Evolutionary conservation across 164 flowering plant genomes (phyloP).

Genomic region (Aristolochia californica): DNA sequence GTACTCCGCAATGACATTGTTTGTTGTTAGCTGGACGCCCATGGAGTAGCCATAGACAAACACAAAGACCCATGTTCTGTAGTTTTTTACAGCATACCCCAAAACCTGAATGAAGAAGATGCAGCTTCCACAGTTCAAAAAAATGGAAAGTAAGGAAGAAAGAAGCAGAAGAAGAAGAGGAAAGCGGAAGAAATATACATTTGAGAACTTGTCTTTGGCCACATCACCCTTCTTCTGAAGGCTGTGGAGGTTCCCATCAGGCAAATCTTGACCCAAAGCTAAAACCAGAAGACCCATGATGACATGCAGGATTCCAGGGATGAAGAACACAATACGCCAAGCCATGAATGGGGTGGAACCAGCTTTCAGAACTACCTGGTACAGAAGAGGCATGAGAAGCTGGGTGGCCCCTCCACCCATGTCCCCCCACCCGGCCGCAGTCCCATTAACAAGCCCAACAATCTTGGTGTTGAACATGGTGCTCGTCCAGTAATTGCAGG

Average conservation of each 20-base stretch:
- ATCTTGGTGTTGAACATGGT: slow-evolving; percentile 60
- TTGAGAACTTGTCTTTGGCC: slow-evolving; percentile 52
- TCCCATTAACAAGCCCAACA: slow-evolving; percentile 63
- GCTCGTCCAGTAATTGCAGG: slow-evolving; percentile 81
- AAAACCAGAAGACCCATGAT: slow-evolving; percentile 49
- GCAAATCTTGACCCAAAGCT: slow-evolving; percentile 64
- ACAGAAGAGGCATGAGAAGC: slow-evolving; percentile 61
- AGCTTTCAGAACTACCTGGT: slow-evolving; percentile 21
- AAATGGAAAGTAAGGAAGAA: not conserved
- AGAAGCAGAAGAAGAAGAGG: too few species aligned
- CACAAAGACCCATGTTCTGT: slow-evolving; percentile 71
- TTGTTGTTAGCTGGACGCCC: slow-evolving; percentile 60
- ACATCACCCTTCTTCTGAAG: slow-evolving; percentile 56
- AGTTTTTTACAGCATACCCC: slow-evolving; percentile 50
- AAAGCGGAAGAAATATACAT: slow-evolving; percentile 27
- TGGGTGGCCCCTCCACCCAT: slow-evolving; percentile 90
- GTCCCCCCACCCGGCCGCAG: slow-evolving; percentile 76
- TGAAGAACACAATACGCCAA: slow-evolving; percentile 75
- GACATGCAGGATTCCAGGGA: slow-evolving; percentile 56
- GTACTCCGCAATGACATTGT: slow-evolving; percentile 69
- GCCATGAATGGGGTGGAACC: slow-evolving; percentile 68
- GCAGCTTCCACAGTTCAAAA: not conserved
- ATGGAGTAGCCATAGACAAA: slow-evolving; percentile 70
- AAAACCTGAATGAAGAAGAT: slow-evolving; percentile 31
- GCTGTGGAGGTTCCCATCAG: slow-evolving; percentile 55